A percentile compares a stretch with the other conserved stretches of the same genome.
Conservation (phyloP, 305 asterid genomes). For the Fraxinus albicans region DNA sequence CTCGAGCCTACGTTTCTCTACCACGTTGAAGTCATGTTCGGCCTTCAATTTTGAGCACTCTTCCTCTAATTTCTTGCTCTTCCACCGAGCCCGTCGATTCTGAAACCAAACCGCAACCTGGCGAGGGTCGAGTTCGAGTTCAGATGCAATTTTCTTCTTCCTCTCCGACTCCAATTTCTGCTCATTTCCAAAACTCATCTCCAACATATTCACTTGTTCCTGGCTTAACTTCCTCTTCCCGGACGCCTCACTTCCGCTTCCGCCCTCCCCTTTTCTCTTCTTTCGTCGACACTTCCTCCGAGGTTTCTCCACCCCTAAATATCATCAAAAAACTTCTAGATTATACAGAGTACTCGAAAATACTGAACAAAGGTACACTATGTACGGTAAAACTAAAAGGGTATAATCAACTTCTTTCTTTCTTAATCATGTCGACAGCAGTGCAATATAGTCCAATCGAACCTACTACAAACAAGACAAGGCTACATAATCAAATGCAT, state of each 20-base stretch:
- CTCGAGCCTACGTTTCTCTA: constrained; percentile 69
- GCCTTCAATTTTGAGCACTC: constrained; percentile 52
- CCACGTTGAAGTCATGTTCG: constrained; percentile 45
- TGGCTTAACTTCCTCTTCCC: constrained; percentile 71
- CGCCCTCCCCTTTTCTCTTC: constrained; percentile 42
- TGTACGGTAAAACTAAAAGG: too few relatives aligned
- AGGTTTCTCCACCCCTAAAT: constrained; percentile 33
- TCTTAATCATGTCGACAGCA: neutral
- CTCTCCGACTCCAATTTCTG: constrained; percentile 73
- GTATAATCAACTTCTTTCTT: neutral
- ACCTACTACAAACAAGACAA: neutral
- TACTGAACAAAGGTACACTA: neutral
- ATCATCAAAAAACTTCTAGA: neutral
- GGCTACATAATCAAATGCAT: neutral
- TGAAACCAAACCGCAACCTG: constrained; percentile 91
- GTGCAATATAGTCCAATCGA: neutral
- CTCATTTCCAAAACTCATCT: constrained; percentile 55
- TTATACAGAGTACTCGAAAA: neutral
- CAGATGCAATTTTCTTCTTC: constrained; percentile 65
- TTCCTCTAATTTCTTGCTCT: constrained; percentile 70
- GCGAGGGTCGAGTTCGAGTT: constrained; percentile 71
- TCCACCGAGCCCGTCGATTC: constrained; percentile 78
- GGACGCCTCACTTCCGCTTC: constrained; percentile 15
- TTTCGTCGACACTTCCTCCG: constrained; percentile 40
- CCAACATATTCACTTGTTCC: constrained; percentile 56